Evolutionary conservation across 2,329 filamentous ascomycete genomes (phyloP), one percentile per base, ranked within the genome.

Genomic region (Neopestalotiopsis rosae): DNA sequence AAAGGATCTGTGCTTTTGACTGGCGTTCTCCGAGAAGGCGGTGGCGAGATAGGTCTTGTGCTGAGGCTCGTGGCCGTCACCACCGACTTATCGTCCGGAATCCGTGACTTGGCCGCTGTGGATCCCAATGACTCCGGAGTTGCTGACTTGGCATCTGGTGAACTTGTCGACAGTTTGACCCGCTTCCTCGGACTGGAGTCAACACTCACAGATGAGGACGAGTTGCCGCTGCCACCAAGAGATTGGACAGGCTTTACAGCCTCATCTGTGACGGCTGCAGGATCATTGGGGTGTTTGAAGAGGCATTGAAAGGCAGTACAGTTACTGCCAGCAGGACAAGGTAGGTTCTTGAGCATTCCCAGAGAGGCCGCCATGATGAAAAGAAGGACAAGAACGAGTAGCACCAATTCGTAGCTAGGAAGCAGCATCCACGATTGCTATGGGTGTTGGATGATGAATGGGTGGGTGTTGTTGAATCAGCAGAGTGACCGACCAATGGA

Each of bases 231-330:
- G 5, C 63, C 68, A 10, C 64, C 52, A 32, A 40, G 32, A 38
- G 63, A 30, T 12, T 67, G 61, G 56, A 28, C 68, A 30, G 65
- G 30, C 20, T 65, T 66, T 56, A 70, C 68, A 58, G 61, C 62
- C 45, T 52, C 45, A 4, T 52, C 45, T 9, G 68, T 66, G 32
- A 69, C 49, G 61, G 68, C 70, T 14, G 70, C 63, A 67, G 74
- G 75, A 38, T 85, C 81, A 24, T 73, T 75, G 42, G 77, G 76
- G 71, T 87, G 84, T 34, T 83, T 82, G 72, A 87, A 87, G 52
- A 87, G 81, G 72, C 85, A 87, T 69, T 83, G 79, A 72, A 85
- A 86, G 17, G 85, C 84, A 9, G 81, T 84, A 73, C 85, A 87
- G 2, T 70, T 77, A 61, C 81, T 79, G 65, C 85, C 85, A 24